phyloP scores from a whole-genome alignment of 345 rosid species.

The Acer campestre region DNA sequence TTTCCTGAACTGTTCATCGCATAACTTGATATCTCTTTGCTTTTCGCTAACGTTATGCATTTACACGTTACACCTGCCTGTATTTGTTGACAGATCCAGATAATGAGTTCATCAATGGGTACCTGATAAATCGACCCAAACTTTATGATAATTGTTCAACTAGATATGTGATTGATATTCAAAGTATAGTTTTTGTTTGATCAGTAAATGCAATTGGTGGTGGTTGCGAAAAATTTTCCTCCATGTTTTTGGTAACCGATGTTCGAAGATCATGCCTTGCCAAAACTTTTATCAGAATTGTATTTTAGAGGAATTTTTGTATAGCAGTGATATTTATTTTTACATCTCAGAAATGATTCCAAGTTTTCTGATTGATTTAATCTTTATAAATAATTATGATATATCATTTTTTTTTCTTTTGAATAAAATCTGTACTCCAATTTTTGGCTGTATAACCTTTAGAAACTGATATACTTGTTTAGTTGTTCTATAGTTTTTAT shows the following conservation, averaged over 20 bases:
- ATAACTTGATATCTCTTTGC: not conserved
- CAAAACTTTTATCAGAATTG: conserved; percentile 17
- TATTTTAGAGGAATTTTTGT: conserved; percentile 31
- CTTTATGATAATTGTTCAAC: not conserved
- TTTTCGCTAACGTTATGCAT: not conserved
- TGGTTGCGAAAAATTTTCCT: conserved; percentile 8
- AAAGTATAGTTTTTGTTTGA: conserved; percentile 19
- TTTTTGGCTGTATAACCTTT: not conserved
- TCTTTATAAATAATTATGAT: conserved; percentile 3
- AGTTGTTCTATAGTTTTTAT: too few species aligned
- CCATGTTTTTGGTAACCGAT: not conserved
- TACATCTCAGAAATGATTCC: conserved; percentile 12
- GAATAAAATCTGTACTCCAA: not conserved
- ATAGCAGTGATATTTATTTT: conserved; percentile 18
- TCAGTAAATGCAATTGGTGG: not conserved
- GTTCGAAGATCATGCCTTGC: not conserved
- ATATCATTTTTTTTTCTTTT: too few species aligned
- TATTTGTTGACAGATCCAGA: conserved; percentile 56
- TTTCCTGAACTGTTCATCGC: not conserved
- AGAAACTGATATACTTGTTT: too few species aligned
- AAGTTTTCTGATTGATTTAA: conserved; percentile 2
- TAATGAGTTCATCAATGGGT: conserved; percentile 43
- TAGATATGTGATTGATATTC: conserved; percentile 3
- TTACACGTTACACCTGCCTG: conserved; percentile 1
- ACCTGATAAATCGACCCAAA: conserved; percentile 18